These are phyloP conservation scores for Oryza glumipatula DNA, from an alignment of 176 grass and related monocot genomes.

Conservation along the genomic window DNA sequence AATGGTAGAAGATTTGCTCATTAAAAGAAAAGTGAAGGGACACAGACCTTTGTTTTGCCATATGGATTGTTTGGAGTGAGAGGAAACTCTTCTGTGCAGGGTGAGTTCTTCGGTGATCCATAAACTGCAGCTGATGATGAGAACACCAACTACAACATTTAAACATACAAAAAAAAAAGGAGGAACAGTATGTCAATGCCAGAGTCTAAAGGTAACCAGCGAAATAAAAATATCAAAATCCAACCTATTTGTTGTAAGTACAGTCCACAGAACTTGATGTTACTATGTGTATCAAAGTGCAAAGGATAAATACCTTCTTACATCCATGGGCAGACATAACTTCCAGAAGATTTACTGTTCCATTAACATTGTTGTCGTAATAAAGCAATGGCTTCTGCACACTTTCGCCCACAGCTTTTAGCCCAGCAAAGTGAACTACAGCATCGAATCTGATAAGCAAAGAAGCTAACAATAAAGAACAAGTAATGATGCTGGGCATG, in stretches of 20 bases:
- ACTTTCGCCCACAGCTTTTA: slow-evolving; percentile 88
- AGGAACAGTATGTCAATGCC: slow-evolving; percentile 11
- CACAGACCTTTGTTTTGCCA: slow-evolving; percentile 81
- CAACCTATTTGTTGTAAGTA: neutral
- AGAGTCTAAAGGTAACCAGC: neutral
- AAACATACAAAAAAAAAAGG: slow-evolving; percentile 29
- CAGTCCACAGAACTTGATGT: neutral
- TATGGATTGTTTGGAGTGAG: slow-evolving; percentile 89
- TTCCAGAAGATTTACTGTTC: slow-evolving; percentile 86
- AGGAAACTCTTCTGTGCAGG: slow-evolving; percentile 90
- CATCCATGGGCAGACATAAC: slow-evolving; percentile 82
- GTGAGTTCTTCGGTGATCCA: slow-evolving; percentile 77
- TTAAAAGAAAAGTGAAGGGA: slow-evolving; percentile 3
- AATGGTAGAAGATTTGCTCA: neutral
- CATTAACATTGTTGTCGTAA: slow-evolving; percentile 82
- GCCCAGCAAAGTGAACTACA: slow-evolving; percentile 78
- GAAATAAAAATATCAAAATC: slow-evolving; percentile 6
- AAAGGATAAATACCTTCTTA: slow-evolving; percentile 70
- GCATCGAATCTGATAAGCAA: slow-evolving; percentile 74
- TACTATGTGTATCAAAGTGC: slow-evolving; percentile 14
- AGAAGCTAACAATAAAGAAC: slow-evolving; percentile 38
- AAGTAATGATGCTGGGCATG: slow-evolving; percentile 18
- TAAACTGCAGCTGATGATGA: slow-evolving; percentile 97
- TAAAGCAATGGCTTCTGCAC: slow-evolving; percentile 90
- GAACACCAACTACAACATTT: slow-evolving; percentile 86